Base-by-base conservation (phyloP, 108 stramenopile species). In the Cyclotella sp. region DNA sequence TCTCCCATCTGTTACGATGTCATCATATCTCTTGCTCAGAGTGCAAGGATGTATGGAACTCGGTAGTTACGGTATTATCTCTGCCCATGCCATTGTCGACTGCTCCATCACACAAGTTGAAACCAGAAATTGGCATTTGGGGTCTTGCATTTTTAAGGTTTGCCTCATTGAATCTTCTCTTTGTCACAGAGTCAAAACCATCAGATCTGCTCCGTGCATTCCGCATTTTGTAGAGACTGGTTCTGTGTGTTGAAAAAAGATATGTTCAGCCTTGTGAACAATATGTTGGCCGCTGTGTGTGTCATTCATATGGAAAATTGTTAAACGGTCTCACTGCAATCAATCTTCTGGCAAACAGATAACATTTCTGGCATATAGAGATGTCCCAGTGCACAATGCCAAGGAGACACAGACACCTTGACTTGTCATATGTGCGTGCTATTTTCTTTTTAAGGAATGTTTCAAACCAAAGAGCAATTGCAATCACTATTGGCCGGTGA, bases 211-310 rank as follows among this genome's bases (percentile, higher is more conserved):
- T 46, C n/a, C n/a, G n/a, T n/a, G n/a, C n/a, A 64, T 75, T 21
- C 21, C 60, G 40, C 34, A 40, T 12, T 75, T 68, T 65, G 63
- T 75, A n/a, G 80, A 81, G 0, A 49, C 53, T n/a, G 62, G 68
- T 30, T 15, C 69, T 53, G 73, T 81, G 9, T 81, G 80, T 63
- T 73, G 80, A 43, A 71, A 51, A 70, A 61, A 24, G 80, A 81
- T 19, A 68, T 81, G 18, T 75, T 75, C n/a, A 68, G 62, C 52
- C 68, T 74, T 55, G 80, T 81, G 41, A 81, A 81, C 61, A 81
- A 81, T 69, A 81, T 81, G 80, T 73, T 81, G 21, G 80, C 80
- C 52, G 68, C 73, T 68, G 69, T 73, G 0, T 68, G 66, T 49
- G 46, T 81, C 14, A 64, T 81, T 42, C 80, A 81, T 52, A 69